phyloP scores from a whole-genome alignment of 2,329 filamentous ascomycete genomes.

The Penicillium sp. region DNA sequence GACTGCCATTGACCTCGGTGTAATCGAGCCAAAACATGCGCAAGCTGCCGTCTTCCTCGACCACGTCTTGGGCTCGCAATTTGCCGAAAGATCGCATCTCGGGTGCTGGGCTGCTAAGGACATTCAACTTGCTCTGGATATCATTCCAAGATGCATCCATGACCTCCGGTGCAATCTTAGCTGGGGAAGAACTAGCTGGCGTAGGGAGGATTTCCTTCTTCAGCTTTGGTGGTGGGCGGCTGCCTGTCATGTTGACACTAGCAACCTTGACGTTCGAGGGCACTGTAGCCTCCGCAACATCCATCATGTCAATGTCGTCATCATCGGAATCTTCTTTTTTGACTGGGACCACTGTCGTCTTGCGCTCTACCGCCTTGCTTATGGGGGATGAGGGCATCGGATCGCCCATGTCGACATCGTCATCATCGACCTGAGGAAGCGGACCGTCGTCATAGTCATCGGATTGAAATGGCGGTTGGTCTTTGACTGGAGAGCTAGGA shows the following conservation, averaged over 20 bases:
- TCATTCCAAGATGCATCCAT: constrained; percentile 88
- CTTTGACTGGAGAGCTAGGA: constrained; percentile 47
- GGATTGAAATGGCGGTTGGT: constrained; percentile 41
- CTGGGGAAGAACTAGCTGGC: constrained; percentile 75
- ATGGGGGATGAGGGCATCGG: constrained; percentile 84
- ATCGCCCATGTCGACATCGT: constrained; percentile 83
- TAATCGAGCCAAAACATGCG: constrained; percentile 98
- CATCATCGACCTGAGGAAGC: constrained; percentile 62
- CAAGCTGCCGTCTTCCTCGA: constrained; percentile 90
- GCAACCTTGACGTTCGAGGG: constrained; percentile 62
- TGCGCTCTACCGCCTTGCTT: constrained; percentile 74
- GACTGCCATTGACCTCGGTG: constrained; percentile 83
- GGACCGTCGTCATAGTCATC: constrained; percentile 60
- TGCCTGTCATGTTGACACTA: constrained; percentile 83
- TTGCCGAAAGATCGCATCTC: constrained; percentile 72
- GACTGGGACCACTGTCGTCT: constrained; percentile 52
- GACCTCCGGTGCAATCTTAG: constrained; percentile 58
- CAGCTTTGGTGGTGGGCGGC: constrained; percentile 73
- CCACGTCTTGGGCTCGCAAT: constrained; percentile 76
- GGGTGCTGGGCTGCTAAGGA: constrained; percentile 71
- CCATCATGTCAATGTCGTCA: constrained; percentile 80
- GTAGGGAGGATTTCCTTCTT: constrained; percentile 69
- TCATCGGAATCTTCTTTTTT: constrained; percentile 70
- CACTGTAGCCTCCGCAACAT: constrained; percentile 75
- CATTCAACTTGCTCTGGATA: constrained; percentile 81